Percentiles rank a stretch among this genome's conserved stretches.
Conservation (phyloP, 2,329 filamentous ascomycete genomes). For the Trichoderma sp. region DNA sequence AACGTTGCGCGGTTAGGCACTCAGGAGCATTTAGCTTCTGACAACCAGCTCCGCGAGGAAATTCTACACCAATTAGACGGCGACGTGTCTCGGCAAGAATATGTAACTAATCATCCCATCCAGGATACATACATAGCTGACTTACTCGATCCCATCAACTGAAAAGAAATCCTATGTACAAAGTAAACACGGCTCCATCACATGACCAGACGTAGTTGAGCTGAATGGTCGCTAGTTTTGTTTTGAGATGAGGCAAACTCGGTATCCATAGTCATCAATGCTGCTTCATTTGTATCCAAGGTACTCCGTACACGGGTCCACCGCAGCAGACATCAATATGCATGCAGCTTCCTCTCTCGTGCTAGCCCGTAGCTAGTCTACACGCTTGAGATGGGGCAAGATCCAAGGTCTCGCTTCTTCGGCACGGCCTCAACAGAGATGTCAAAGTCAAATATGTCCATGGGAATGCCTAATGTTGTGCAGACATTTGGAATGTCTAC, state of each 20-base stretch:
- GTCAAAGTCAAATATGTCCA: constrained; percentile 95
- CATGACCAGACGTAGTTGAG: not conserved
- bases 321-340: not conserved
- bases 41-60: not conserved
- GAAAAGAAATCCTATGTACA: not conserved
- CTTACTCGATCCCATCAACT: not conserved
- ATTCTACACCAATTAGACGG: constrained; percentile 12
- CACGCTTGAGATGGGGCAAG: constrained; percentile 23
- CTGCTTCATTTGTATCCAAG: not conserved
- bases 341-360: not conserved
- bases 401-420: constrained; percentile 24
- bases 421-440: constrained; percentile 51
- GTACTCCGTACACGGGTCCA: not conserved
- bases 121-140: not conserved
- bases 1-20: not conserved
- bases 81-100: not conserved
- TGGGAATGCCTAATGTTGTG: constrained; percentile 81
- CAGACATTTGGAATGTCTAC: constrained; percentile 91
- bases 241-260: not conserved
- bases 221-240: not conserved
- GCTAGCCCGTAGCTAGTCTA: not conserved
- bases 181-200: not conserved
- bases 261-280: not conserved
- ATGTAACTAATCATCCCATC: not conserved
- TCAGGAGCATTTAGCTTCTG: not conserved